Conservation (phyloP, 345 rosid genomes). For the Euphorbia tirucalli region DNA sequence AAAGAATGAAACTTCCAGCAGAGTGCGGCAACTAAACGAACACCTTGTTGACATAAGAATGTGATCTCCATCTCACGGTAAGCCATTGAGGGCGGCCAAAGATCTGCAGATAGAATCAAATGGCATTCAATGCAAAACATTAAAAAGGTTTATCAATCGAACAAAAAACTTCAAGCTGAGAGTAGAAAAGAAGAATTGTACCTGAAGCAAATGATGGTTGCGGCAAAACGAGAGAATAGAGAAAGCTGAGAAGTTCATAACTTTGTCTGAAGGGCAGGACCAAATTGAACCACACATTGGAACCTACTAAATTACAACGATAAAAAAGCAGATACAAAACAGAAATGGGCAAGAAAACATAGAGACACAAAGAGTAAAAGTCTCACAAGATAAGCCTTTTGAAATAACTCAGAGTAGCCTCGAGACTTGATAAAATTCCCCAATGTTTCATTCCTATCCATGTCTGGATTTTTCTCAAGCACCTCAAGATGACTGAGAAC, state of each 20-base stretch:
- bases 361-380: neutral
- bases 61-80: conserved; percentile 67
- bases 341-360: neutral
- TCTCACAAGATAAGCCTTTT: conserved; percentile 81
- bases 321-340: neutral
- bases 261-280: conserved; percentile 79
- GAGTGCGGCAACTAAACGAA: neutral
- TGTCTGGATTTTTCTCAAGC: conserved; percentile 63
- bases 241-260: conserved; percentile 75
- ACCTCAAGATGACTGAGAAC: conserved; percentile 64
- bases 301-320: conserved; percentile 38
- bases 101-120: conserved; percentile 50
- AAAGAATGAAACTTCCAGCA: neutral
- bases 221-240: conserved; percentile 80
- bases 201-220: conserved; percentile 92
- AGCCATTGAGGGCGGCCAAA: conserved; percentile 94
- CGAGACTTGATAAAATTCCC: conserved; percentile 59
- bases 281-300: conserved; percentile 89
- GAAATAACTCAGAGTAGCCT: conserved; percentile 81
- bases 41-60: conserved; percentile 67
- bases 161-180: no score
- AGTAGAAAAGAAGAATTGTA: conserved; percentile 7
- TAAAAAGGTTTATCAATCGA: no score
- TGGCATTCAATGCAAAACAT: no score
- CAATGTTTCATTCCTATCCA: conserved; percentile 60